phyloP scores from a whole-genome alignment of 169 alveolate species.

The Toxoplasma gondii region DNA sequence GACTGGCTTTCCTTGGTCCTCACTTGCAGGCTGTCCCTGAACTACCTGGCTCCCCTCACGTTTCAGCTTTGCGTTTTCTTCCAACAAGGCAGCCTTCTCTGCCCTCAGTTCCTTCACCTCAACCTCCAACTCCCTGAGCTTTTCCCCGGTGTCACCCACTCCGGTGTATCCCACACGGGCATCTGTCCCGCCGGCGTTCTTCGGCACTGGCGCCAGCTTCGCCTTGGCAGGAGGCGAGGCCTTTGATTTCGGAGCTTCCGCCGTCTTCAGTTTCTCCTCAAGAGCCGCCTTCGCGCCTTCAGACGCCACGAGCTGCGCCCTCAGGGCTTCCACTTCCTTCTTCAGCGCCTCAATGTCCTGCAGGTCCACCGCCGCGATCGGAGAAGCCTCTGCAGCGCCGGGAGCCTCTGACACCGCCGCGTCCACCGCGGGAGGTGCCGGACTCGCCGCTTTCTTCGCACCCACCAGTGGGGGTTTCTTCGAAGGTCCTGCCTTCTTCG shows the following conservation, averaged over 20 bases:
- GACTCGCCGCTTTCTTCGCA: not conserved
- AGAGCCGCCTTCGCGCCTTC: not conserved
- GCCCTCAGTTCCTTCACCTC: slow-evolving; percentile 26
- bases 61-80: not conserved
- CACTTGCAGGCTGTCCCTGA: not conserved
- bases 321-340: not conserved
- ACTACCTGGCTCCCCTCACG: not conserved
- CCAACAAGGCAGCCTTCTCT: slow-evolving; percentile 4
- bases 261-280: not conserved
- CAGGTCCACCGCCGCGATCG: not conserved
- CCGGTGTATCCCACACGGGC: not conserved
- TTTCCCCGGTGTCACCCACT: not conserved
- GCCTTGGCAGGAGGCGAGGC: no score
- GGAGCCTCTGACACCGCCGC: not conserved
- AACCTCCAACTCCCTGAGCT: not conserved
- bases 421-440: not conserved
- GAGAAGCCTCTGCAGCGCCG: not conserved
- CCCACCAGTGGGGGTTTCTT: not conserved
- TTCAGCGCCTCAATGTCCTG: not conserved
- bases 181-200: not conserved
- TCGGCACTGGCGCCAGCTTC: not conserved
- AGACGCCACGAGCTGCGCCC: not conserved
- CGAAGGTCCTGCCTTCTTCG: no score
- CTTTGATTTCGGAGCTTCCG: not conserved
- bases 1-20: not conserved